phyloP scores from a whole-genome alignment of 2,329 filamentous ascomycete genomes.

The Botryotinia narcissicola region DNA sequence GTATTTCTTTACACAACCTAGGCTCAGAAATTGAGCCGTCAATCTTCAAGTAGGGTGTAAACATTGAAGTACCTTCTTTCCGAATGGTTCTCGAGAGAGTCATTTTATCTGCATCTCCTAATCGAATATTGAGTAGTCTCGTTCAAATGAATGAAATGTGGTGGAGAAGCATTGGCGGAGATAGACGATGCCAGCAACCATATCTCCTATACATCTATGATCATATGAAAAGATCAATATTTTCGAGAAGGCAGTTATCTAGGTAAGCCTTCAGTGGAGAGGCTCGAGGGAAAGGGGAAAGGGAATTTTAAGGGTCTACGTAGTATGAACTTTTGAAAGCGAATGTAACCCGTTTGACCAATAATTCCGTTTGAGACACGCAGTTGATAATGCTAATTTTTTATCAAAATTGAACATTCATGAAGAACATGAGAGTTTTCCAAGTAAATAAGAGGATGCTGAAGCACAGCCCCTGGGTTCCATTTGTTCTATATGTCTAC shows the following conservation, averaged over 20 bases:
- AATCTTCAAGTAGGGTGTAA: not conserved
- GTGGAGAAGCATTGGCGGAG: not conserved
- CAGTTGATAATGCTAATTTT: not conserved
- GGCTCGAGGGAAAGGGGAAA: not conserved
- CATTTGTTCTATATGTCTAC: constrained; percentile 15
- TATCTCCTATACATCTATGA: not conserved
- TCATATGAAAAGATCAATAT: not conserved
- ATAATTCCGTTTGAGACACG: not conserved
- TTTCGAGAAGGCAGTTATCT: not conserved
- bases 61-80: not conserved
- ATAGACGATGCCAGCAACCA: not conserved
- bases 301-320: not conserved
- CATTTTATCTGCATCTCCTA: not conserved
- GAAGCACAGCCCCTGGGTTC: not conserved
- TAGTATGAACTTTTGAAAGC: not conserved
- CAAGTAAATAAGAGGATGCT: not conserved
- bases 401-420: not conserved
- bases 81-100: not conserved
- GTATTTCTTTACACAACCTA: not conserved
- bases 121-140: not conserved
- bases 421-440: not conserved
- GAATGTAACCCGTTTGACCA: not conserved
- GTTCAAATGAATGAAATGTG: not conserved
- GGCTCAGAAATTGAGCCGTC: not conserved
- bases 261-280: not conserved